Conservation (phyloP, 106 monocot species). For the Acanthochlamys bracteata region DNA sequence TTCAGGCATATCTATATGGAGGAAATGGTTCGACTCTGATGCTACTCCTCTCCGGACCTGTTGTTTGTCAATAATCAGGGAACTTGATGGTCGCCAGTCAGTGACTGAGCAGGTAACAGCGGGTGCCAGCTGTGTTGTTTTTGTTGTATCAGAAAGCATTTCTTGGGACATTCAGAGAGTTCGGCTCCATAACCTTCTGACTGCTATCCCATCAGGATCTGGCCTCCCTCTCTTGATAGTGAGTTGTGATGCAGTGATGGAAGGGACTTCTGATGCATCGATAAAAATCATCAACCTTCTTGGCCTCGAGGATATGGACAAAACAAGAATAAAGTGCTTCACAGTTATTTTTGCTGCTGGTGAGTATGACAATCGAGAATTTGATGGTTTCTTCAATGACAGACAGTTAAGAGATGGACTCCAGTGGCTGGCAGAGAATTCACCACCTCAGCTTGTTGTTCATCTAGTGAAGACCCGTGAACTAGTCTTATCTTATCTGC, state of each 20-base stretch:
- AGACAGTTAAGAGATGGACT: constrained; percentile 51
- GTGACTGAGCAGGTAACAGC: constrained; percentile 19
- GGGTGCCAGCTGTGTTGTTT: constrained; percentile 54
- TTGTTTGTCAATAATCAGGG: constrained; percentile 57
- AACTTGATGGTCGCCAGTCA: constrained; percentile 13
- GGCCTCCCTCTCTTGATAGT: constrained; percentile 69
- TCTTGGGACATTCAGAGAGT: constrained; percentile 59
- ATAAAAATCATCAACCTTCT: constrained; percentile 32
- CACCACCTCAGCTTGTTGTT: constrained; percentile 44
- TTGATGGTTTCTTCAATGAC: constrained; percentile 55
- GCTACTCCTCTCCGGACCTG: constrained; percentile 5
- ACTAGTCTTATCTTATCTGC: constrained; percentile 36
- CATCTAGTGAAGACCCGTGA: constrained; percentile 40
- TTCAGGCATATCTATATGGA: constrained; percentile 64
- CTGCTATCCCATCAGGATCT: constrained; percentile 50
- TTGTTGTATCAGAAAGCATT: constrained; percentile 51
- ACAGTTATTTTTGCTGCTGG: constrained; percentile 40
- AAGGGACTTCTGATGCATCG: constrained; percentile 19
- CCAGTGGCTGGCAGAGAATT: constrained; percentile 62
- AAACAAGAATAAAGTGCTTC: constrained; percentile 29
- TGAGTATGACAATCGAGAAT: background rate
- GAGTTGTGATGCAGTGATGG: constrained; percentile 10
- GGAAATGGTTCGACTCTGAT: constrained; percentile 17
- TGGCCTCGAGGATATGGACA: constrained; percentile 35
- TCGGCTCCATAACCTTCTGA: constrained; percentile 40